Base-by-base conservation (phyloP, 2,329 filamentous ascomycete genomes). In the Fusarium albosuccineum region DNA sequence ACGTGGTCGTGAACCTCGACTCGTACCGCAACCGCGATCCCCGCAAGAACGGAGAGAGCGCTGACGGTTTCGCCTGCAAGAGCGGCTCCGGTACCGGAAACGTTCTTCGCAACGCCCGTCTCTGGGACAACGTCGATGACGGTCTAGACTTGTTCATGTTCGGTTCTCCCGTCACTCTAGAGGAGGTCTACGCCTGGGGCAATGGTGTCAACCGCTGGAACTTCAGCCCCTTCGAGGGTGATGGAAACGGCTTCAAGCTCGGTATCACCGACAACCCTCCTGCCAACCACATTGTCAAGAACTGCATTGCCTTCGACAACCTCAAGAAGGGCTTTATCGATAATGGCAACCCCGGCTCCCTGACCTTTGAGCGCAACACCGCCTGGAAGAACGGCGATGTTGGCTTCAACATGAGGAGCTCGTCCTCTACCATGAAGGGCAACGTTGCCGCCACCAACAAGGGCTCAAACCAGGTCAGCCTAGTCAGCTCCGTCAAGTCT, bases 81-180 rank as follows among this genome's bases (percentile, higher is more conserved):
- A 78, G 81, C 44, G 83, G 83, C 7, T 75, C 72, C 2, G 83
- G 83, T 4, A 77, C 77, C 17, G 83, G 83, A 9, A 85, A 85
- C 51, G 65, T 81, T 2, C 66, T 85, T 7, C 78, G 79, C 29
- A 81, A 81, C 6, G 80, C 82, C 0, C 78, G 83, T 16, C 75
- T 85, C 0, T 85, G 82, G 81, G 78, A 85, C 54, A 85, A 85
- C 33, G 83, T 84, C 7, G 83, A 85, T 39, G 83, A 85, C 53
- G 83, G 83, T 27, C 64, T 75, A 0, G 74, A 75, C 11, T 39
- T 75, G 2, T 75, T 27, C 39, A 68, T 73, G 57, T 84, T 83
- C 61, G 78, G 77, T 54, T 81, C 78, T 6, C 72, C 77, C 8
- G 66, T 83, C 10, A 82, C 81, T 1, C 75, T 84, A 39, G 75